These are phyloP conservation scores for Meira nashicola DNA, from an alignment of 1,284 basidiomycete genomes.

Conservation along the genomic window DNA sequence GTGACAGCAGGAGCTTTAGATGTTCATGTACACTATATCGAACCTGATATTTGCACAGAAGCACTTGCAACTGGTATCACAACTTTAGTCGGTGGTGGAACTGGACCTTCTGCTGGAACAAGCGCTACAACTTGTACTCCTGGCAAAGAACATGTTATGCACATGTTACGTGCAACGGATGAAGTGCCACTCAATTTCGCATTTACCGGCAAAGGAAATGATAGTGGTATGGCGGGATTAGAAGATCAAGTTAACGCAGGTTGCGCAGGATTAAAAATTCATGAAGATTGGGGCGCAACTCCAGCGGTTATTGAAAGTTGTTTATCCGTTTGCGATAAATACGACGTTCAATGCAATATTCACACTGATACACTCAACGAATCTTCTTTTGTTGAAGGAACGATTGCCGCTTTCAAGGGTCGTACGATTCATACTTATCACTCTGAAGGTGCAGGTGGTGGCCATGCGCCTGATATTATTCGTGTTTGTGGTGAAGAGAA, in stretches of 20 bases:
- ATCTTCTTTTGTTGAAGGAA: slow-evolving; percentile 89
- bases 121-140: slow-evolving; percentile 94
- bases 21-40: slow-evolving; percentile 76
- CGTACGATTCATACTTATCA: slow-evolving; percentile 81
- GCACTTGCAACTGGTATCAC: slow-evolving; percentile 59
- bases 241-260: slow-evolving; percentile 83
- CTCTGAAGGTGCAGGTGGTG: slow-evolving; percentile 60
- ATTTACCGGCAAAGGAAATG: slow-evolving; percentile 76
- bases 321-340: slow-evolving; percentile 78
- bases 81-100: slow-evolving; percentile 58
- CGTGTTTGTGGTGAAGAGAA: slow-evolving; percentile 84
- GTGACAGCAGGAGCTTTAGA: slow-evolving; percentile 91
- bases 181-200: slow-evolving; percentile 83
- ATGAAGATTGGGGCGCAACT: slow-evolving; percentile 97
- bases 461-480: slow-evolving; percentile 97
- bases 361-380: slow-evolving; percentile 96
- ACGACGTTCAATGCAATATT: slow-evolving; percentile 95
- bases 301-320: slow-evolving; percentile 74
- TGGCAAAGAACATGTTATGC: slow-evolving; percentile 44
- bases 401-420: slow-evolving; percentile 81
- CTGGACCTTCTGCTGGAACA: slow-evolving; percentile 83
- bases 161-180: slow-evolving; percentile 65
- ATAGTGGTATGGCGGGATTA: slow-evolving; percentile 66
- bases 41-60: slow-evolving; percentile 73
- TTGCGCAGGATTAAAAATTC: slow-evolving; percentile 85